phyloP scores from a whole-genome alignment of 305 asterid species.

The Fraxinus sp. region DNA sequence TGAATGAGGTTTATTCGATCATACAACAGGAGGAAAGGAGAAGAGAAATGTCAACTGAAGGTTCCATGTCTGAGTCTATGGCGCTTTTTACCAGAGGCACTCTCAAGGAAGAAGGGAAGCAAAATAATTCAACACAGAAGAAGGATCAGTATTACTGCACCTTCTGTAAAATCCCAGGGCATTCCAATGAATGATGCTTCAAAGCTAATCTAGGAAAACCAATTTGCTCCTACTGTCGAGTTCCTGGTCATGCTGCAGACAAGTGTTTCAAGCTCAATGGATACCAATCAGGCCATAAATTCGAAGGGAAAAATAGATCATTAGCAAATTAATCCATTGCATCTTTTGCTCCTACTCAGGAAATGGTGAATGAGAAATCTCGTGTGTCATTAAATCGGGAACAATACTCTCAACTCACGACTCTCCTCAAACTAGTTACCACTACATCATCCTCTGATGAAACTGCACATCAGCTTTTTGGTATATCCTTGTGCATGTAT shows the following conservation, averaged over 20 bases:
- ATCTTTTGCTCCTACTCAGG: neutral
- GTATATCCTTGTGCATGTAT: no score
- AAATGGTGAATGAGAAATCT: neutral
- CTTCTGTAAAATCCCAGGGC: neutral
- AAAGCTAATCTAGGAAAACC: neutral
- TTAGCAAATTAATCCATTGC: no score
- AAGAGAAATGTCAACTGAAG: neutral
- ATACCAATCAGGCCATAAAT: no score
- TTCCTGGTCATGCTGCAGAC: neutral
- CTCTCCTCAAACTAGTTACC: no score
- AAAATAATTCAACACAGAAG: neutral
- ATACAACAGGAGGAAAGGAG: neutral
- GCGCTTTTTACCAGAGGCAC: neutral
- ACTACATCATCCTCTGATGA: neutral
- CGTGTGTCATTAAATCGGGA: neutral
- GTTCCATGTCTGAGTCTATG: neutral
- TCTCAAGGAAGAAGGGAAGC: neutral
- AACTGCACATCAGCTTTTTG: neutral
- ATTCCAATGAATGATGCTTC: neutral
- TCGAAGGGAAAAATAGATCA: neutral
- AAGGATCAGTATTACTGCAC: neutral
- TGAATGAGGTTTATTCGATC: neutral
- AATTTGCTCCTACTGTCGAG: neutral
- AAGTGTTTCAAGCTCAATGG: neutral
- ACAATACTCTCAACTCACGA: neutral